Evolutionary conservation across 495 filamentous ascomycete species (phyloP).

Genomic region (Schizothecium vesticola): DNA sequence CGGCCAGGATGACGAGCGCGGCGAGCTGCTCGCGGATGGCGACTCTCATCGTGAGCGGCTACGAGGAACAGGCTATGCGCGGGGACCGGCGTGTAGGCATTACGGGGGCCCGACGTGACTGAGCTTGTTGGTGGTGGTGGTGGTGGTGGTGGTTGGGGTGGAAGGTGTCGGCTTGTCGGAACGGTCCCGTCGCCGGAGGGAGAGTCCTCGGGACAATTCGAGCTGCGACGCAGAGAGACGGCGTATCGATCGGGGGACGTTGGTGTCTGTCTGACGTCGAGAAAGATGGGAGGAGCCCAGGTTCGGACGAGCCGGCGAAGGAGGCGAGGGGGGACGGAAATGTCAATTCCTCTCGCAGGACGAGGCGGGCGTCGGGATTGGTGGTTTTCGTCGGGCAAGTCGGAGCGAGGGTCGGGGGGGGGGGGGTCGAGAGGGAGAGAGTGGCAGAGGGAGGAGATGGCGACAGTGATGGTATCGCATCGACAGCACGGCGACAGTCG

Average conservation of each 20-base stretch:
- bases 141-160: neutral
- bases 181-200: no score
- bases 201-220: neutral
- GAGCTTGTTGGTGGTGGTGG: neutral
- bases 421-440: neutral
- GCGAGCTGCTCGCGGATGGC: constrained; percentile 79
- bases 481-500: no score
- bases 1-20: constrained; percentile 64
- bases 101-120: neutral
- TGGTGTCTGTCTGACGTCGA: neutral
- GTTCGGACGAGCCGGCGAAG: neutral
- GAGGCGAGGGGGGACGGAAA: neutral
- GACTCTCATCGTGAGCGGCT: constrained; percentile 64
- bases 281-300: no score
- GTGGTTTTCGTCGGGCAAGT: neutral
- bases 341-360: neutral
- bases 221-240: neutral
- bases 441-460: neutral
- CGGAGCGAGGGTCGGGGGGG: no score
- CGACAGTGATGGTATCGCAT: no score
- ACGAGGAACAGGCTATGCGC: constrained; percentile 24
- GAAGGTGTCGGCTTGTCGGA: neutral
- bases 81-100: constrained; percentile 21
- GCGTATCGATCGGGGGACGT: neutral
- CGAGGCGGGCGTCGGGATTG: neutral